Evolutionary conservation across 2,329 filamentous ascomycete genomes (phyloP).

Genomic region (Pseudocercospora eumusae): DNA sequence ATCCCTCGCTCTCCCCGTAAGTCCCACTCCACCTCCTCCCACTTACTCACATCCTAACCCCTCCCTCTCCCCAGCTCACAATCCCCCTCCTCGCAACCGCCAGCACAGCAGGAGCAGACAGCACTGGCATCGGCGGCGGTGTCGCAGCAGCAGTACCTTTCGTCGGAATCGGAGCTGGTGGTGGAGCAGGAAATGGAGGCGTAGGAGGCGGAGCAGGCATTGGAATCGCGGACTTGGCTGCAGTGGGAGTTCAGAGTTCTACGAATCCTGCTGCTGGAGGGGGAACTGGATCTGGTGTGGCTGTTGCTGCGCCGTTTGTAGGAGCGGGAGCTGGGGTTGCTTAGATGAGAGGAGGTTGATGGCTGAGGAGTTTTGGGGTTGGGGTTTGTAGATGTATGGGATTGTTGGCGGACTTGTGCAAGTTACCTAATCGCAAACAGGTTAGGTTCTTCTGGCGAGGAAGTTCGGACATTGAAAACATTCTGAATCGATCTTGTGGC

Average conservation of each 20-base stretch:
- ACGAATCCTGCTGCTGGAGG: constrained; percentile 13
- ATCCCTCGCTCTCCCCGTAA: constrained; percentile 14
- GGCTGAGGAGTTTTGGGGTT: too few species aligned
- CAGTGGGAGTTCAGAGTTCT: constrained; percentile 3
- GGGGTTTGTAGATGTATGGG: too few species aligned
- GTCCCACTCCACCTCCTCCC: not conserved
- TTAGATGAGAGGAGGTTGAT: too few species aligned
- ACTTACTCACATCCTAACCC: too few species aligned
- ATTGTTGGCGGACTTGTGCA: too few species aligned
- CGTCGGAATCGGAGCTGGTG: constrained; percentile 9
- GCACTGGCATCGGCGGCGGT: constrained; percentile 13
- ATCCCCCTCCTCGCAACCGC: constrained; percentile 7
- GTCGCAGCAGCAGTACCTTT: constrained; percentile 6
- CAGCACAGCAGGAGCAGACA: constrained; percentile 6
- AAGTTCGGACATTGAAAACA: too few species aligned
- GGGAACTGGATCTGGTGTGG: constrained; percentile 11
- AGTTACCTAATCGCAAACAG: too few species aligned
- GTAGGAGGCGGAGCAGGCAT: constrained; percentile 12
- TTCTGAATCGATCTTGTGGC: not conserved
- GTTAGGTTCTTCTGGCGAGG: too few species aligned
- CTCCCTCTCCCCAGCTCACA: constrained; percentile 9
- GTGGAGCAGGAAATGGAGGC: constrained; percentile 18
- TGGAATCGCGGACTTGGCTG: constrained; percentile 7
- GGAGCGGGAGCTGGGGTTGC: too few species aligned
- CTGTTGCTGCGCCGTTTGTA: not conserved